Evolutionary conservation across 306 rosid genomes (phyloP).

Genomic region (Inga leiocalycina): DNA sequence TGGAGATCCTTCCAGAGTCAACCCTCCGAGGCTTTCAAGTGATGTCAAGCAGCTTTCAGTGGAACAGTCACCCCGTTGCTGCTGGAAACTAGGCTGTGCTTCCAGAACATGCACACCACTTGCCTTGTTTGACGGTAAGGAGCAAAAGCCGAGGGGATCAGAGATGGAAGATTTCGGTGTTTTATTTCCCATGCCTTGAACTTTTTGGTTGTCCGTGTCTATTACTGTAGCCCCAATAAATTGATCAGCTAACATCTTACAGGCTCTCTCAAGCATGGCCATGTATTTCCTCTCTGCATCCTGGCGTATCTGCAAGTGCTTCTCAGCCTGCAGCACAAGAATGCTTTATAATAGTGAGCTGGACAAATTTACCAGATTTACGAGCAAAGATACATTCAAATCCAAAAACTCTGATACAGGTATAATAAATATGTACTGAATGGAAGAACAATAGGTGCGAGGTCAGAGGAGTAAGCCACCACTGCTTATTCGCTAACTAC

Average conservation of each 20-base stretch:
- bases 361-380: background rate
- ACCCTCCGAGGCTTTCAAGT: slow-evolving; percentile 8
- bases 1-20: slow-evolving; percentile 3
- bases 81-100: background rate
- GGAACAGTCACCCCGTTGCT: background rate
- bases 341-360: background rate
- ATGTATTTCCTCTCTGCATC: slow-evolving; percentile 10
- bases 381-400: background rate
- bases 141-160: background rate
- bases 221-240: background rate
- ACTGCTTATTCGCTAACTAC: background rate
- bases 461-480: background rate
- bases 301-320: slow-evolving; percentile 12
- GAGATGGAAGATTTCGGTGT: background rate
- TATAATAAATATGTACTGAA: background rate
- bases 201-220: background rate
- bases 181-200: slow-evolving; percentile 4
- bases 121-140: background rate
- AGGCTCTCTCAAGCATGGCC: slow-evolving; percentile 20
- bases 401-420: background rate
- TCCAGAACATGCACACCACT: background rate
- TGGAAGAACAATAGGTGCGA: background rate
- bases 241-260: slow-evolving; percentile 15
- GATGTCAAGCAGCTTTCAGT: slow-evolving; percentile 6
- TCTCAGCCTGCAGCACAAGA: background rate